Base-by-base conservation (phyloP, 352 stramenopile genomes). In the Pythium myriotylum region DNA sequence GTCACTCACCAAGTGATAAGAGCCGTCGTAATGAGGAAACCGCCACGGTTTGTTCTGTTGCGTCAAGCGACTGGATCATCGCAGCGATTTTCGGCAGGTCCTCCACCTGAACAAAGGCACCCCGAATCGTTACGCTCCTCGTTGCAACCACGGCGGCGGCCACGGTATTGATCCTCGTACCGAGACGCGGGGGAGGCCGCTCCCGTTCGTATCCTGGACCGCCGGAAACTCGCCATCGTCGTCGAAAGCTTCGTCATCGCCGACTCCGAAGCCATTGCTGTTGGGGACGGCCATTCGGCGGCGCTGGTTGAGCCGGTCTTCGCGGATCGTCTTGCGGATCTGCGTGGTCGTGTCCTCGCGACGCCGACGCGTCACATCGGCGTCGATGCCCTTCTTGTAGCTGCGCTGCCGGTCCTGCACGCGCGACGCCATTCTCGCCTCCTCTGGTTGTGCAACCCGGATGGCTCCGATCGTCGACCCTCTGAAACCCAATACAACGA, bases 21-120 rank as follows among this genome's bases (percentile, higher is more conserved):
- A 99, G 76, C 13, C 97, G 94, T 50, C 97, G 92, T 62, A 99
- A 98, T 56, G 98, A 91, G 6, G 94, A 98, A 29, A 98, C 98
- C 33, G 93, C 97, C 50, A 97, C 92, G 8, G 96, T 94, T 68
- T 99, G 95, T 41, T 97, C 74, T 17, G 82, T 73, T 3, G 86
- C 77, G 75, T 99, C 96, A 39, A 95, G 74, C 20, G 91, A 97
- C 70, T 98, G 94, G 50, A 99, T 96, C 72, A 96, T 97, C 22
- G 88, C 77, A 3, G 98, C 92, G 83, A 99, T 98, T 54, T 93
- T 86, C 14, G 94, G 95, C 59, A 99, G 75, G 39, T 98, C 89
- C 49, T 98, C 85, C 43, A 99, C 77, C 80, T 98, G 86, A 24
- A 41, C 29, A 29, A 6, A 58, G 49, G 20, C 24, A 33, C 4